Evolutionary conservation across 2,329 filamentous ascomycete genomes (phyloP).

Genomic region (Fusarium irregulare): DNA sequence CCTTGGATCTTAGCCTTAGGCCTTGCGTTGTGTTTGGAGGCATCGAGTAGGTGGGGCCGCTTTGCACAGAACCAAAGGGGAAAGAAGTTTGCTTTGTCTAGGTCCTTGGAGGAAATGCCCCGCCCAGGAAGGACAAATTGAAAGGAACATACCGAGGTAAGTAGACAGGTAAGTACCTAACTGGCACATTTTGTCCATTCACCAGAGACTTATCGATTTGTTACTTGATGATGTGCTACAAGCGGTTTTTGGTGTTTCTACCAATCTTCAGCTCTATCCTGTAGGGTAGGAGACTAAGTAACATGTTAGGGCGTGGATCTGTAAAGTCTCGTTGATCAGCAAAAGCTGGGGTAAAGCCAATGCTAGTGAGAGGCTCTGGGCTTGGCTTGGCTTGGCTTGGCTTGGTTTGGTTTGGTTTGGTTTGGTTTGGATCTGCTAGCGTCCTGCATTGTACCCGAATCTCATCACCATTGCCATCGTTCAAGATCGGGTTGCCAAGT

Average conservation of each 20-base stretch:
- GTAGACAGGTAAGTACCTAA: background rate
- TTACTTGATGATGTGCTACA: background rate
- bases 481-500: slow-evolving; percentile 24
- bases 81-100: background rate
- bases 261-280: background rate
- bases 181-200: background rate
- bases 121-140: background rate
- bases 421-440: slow-evolving; percentile 3
- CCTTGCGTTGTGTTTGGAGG: background rate
- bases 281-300: background rate
- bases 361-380: background rate
- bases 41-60: background rate
- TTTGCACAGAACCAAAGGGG: background rate
- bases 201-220: background rate
- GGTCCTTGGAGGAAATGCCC: background rate
- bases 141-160: background rate
- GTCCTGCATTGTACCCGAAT: background rate
- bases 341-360: slow-evolving; percentile 13
- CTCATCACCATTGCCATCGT: background rate
- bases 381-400: background rate
- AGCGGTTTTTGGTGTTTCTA: slow-evolving; percentile 25
- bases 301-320: background rate
- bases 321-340: background rate
- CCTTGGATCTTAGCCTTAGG: background rate
- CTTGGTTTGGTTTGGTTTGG: background rate